phyloP scores from a whole-genome alignment of 768 basidiomycete genomes.

The Naganishia friedmannii region DNA sequence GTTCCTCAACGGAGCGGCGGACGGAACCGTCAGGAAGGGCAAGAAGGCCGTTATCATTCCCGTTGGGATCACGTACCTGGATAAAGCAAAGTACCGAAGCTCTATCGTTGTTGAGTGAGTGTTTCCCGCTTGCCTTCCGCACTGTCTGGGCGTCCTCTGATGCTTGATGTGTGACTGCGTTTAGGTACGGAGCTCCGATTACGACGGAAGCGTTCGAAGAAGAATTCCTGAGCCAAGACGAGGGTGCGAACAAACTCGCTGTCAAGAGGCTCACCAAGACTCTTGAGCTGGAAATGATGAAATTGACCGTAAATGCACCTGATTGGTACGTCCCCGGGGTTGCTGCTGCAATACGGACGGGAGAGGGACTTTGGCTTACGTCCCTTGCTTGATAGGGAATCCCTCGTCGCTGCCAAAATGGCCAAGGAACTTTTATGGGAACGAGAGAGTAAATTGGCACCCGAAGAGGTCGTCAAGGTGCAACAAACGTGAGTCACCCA shows the following conservation, averaged over 20 bases:
- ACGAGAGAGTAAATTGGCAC: conserved; percentile 67
- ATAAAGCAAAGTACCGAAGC: conserved; percentile 93
- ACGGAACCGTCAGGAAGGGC: conserved; percentile 32
- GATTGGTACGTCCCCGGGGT: conserved; percentile 68
- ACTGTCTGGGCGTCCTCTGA: not conserved
- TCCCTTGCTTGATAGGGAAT: conserved; percentile 64
- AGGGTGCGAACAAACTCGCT: conserved; percentile 69
- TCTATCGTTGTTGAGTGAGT: conserved; percentile 61
- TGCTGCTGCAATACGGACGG: not conserved
- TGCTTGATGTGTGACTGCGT: not conserved
- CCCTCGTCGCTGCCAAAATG: conserved; percentile 84
- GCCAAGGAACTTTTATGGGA: conserved; percentile 92
- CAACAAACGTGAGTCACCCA: conserved; percentile 93
- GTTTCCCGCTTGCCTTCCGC: not conserved
- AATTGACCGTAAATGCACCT: conserved; percentile 82
- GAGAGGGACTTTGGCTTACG: not conserved
- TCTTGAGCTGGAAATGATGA: conserved; percentile 68
- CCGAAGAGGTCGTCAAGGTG: conserved; percentile 76
- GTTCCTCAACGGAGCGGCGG: conserved; percentile 58
- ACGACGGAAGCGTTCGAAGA: conserved; percentile 68
- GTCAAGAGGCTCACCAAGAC: conserved; percentile 79
- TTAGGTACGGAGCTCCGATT: conserved; percentile 80
- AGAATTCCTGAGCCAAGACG: conserved; percentile 69
- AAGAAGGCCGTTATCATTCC: conserved; percentile 70
- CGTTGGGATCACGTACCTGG: conserved; percentile 85